These are phyloP conservation scores for Pythium chondricola DNA, from an alignment of 352 stramenopile genomes.

Conservation along the genomic window DNA sequence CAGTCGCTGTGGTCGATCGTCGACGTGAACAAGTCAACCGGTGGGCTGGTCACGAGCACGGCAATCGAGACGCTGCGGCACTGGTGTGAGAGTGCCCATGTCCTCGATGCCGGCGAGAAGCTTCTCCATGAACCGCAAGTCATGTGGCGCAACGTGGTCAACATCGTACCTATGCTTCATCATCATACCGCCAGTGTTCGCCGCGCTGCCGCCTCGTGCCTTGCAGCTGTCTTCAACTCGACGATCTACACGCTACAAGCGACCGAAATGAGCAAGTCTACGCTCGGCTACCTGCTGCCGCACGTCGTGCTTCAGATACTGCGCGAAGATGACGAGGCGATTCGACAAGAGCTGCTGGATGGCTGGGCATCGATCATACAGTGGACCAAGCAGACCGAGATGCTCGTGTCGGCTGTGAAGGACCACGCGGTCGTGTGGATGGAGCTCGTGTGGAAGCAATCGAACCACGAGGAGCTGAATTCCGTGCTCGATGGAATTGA, in stretches of 20 bases:
- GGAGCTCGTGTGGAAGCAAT: constrained; percentile 48
- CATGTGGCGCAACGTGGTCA: constrained; percentile 9
- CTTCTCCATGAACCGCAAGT: background rate
- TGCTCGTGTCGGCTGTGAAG: constrained; percentile 21
- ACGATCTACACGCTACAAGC: background rate
- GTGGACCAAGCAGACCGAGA: constrained; percentile 13
- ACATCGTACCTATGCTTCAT: constrained; percentile 47
- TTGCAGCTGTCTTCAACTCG: constrained; percentile 21
- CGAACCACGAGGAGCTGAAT: too few species aligned
- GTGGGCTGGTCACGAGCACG: constrained; percentile 9
- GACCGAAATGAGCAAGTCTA: background rate
- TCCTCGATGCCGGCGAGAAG: constrained; percentile 7
- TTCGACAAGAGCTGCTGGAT: constrained; percentile 24
- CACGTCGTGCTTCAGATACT: constrained; percentile 64
- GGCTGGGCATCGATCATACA: constrained; percentile 37
- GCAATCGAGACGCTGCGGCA: constrained; percentile 12
- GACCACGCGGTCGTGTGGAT: constrained; percentile 30
- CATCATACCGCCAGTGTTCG: constrained; percentile 40
- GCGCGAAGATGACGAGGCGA: constrained; percentile 27
- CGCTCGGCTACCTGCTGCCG: constrained; percentile 28
- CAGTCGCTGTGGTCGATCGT: constrained; percentile 35
- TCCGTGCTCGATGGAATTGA: too few species aligned
- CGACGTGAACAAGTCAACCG: background rate
- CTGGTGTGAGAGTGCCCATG: constrained; percentile 7
- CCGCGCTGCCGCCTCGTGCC: constrained; percentile 34